Evolutionary conservation across 108 stramenopile genomes (phyloP), one percentile per base, ranked within the genome.

Genomic region (Heterococcus sp.): DNA sequence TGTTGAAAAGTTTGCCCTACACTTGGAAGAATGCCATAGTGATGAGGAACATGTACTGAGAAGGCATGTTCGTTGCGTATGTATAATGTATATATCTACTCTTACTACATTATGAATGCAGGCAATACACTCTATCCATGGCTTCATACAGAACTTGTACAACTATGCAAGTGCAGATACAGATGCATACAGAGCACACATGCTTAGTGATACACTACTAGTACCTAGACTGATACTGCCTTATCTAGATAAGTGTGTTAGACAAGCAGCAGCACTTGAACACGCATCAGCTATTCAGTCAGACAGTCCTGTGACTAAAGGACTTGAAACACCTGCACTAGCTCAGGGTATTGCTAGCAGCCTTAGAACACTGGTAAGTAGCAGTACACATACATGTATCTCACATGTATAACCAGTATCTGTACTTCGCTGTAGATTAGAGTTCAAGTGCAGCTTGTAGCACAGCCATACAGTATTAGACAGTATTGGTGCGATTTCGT

Each of bases 141-240:
- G 70, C 65, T 89, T 89, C 82, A 70, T 88, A 65, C 88, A 89
- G 83, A 89, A 89, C 79, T 75, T 89, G 81, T 89, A 88, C 79
- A 68, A 76, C 37, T 89, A 88, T 82, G 86, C 86, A 27, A 69
- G 79, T 32, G n/a, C 32, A 0, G 35, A 75, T 37, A 70, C 69
- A 36, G 76, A 85, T 2, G 84, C 80, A 38, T 89, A 75, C 74
- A 76, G 89, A 3, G 71, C 67, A 68, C 89, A 89, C 69, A 46
- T 89, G 74, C 38, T 89, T 34, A 71, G 76, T 71, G 89, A 89
- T 32, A 89, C 87, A 0, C 72, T 88, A 27, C 77, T 89, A 1
- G 85, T 88, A 35, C 88, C 87, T 27, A 35, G 88, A 33, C 83
- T 89, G 1, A 64, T 89, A 14, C 84, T 89, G 31, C 89, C 89